Evolutionary conservation across 176 grass and related monocot genomes (phyloP), one percentile per base, ranked within the genome.

Genomic region (Triticum monococcum): DNA sequence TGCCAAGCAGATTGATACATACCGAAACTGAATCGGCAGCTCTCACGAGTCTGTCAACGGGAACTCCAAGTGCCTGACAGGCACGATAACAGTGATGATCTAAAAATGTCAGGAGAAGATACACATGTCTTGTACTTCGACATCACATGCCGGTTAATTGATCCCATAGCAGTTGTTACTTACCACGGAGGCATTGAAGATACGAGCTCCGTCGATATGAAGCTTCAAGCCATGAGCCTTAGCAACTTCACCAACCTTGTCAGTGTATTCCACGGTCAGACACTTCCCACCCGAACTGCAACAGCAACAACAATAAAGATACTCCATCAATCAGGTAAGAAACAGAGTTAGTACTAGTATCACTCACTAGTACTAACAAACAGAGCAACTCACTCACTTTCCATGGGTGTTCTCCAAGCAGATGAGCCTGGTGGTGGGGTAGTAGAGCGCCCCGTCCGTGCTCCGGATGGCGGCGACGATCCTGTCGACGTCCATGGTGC

Each of bases 151-250:
- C 11, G 30, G 10, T 8, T 7, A 17, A 20, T 20, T 23, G 61
- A 64, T 45, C 20, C 5, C 9, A 5, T n/a, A 48, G 26, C 85
- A 94, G 89, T 92, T 80, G 91, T 88, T 87, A 94, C 96, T 92
- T 91, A 95, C 96, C 77, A 94, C 90, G 11, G 96, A 95, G 60
- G 96, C 96, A 69, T 98, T 95, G 75, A 98, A 98, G 64, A 98
- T 95, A 32, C 96, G 96, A 59, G 96, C 93, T 74, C 93, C 93
- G 43, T 95, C 96, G 20, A 98, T 98, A 62, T 98, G 96, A 45
- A 98, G 94, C 81, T 95, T 98, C 41, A 98, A 23, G 5, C 91
- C 96, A 89, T 94, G 91, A 8, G 67, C 88, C 64, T 76, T 87
- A 18, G 89, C 93, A 14, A 98, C 63, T 62, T 92, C 84, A 1